A percentile compares a stretch with the other conserved stretches of the same genome.
Evolutionary conservation across 352 stramenopile species (phyloP).

Genomic region (Peronospora destructor): DNA sequence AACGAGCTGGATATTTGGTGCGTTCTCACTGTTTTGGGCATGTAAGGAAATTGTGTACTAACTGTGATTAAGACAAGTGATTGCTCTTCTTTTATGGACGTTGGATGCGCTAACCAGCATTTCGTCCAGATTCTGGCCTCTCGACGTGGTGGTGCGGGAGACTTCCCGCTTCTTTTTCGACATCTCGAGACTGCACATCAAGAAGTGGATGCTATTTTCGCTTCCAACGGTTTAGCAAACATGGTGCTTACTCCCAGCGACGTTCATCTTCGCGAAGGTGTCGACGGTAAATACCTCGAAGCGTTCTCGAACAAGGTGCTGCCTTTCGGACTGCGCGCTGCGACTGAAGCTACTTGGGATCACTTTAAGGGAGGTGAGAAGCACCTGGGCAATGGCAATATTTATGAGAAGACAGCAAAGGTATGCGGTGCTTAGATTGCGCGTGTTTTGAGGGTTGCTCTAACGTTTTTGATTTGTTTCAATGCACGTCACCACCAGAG

Average conservation of each 20-base stretch:
- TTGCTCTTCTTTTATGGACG: slow-evolving; percentile 21
- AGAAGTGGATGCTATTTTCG: slow-evolving; percentile 29
- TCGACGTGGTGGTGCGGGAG: slow-evolving; percentile 15
- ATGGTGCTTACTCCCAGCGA: slow-evolving; percentile 29
- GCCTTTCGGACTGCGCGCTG: slow-evolving; percentile 33
- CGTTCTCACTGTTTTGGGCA: background rate
- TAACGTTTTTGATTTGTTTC: background rate
- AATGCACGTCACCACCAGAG: slow-evolving; percentile 6
- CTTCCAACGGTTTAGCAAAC: slow-evolving; percentile 27
- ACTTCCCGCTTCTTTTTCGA: slow-evolving; percentile 27
- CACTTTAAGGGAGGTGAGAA: slow-evolving; percentile 38
- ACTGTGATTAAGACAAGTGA: slow-evolving; percentile 18
- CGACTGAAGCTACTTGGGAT: slow-evolving; percentile 31
- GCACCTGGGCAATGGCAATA: slow-evolving; percentile 27
- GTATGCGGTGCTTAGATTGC: slow-evolving; percentile 3
- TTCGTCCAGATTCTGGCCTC: slow-evolving; percentile 17
- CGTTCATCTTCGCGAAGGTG: slow-evolving; percentile 31
- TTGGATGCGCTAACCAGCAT: slow-evolving; percentile 18
- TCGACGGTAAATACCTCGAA: slow-evolving; percentile 34
- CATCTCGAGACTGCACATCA: slow-evolving; percentile 23
- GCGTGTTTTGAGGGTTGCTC: background rate
- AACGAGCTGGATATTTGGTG: slow-evolving; percentile 24
- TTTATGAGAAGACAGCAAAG: slow-evolving; percentile 33
- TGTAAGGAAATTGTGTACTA: background rate
- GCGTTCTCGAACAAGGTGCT: slow-evolving; percentile 39